Base-by-base conservation (phyloP, 2,329 filamentous ascomycete genomes). In the Chrysoporthe austroafricana region DNA sequence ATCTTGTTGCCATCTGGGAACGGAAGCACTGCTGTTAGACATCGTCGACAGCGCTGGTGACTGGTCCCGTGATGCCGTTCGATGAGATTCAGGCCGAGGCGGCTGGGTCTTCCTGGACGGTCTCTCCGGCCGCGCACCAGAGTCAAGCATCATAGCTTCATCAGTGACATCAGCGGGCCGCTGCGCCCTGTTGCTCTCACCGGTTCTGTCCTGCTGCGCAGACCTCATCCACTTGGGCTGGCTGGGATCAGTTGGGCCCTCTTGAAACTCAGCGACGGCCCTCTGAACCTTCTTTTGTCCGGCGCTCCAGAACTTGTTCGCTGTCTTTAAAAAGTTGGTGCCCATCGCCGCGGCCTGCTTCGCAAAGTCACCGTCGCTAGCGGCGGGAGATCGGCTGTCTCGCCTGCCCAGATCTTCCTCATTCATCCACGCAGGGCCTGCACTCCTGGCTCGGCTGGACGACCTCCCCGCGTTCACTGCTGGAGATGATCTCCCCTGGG, bases 191-290 rank as follows among this genome's bases (percentile, higher is more conserved):
- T 43, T 56, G 73, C 75, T 59, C 13, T 68, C 72, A 75, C 79
- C 43, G 32, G 72, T 71, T 46, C 78, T 79, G 2, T 84, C 81
- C 66, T 82, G 79, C 56, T 87, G 85, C 3, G 88, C 85, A 67
- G 94, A 91, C 73, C 91, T 89, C 95, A 99, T 97, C 96, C 96
- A 99, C 76, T 93, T 96, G 0, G 96, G 96, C 76, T 97, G 92
- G 74, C 78, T 92, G 2, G 91, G 85, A 74, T 97, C 94, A 36
- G 84, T 83, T n/a, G 89, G 90, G 54, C 86, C 85, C 71, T 87
- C 84, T 72, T 91, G 87, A 68, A 98, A 91, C 18, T 99, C 96
- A 9, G 94, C 90, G 44, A 98, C 92, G 4, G 93, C 95, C 78
- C 96, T 93, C 74, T 97, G 93, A 67, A 98, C 87, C 76, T 93